A percentile compares a stretch with the other conserved stretches of the same genome.
phyloP scores from a whole-genome alignment of 306 rosid species.

The Inga laurina region DNA sequence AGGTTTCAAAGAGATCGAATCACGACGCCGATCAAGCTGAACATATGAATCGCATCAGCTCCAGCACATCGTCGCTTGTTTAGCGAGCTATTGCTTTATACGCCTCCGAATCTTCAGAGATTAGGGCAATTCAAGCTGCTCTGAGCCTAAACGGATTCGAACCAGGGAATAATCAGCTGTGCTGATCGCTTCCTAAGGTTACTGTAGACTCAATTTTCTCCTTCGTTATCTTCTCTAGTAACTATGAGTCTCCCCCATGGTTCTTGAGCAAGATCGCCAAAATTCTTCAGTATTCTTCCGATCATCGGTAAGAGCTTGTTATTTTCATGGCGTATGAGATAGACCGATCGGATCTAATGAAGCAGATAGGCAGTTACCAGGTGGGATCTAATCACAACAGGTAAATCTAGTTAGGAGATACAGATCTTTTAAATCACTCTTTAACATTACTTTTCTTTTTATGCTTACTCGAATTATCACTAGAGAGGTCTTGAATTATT shows the following conservation, averaged over 20 bases:
- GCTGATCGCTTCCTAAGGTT: neutral
- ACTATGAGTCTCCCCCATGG: neutral
- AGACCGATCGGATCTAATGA: neutral
- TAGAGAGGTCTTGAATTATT: neutral
- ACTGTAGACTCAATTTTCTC: neutral
- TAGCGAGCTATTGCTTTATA: neutral
- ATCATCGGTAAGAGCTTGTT: neutral
- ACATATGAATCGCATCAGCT: neutral
- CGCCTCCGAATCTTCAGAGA: neutral
- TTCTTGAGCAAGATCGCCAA: neutral
- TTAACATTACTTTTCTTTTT: neutral
- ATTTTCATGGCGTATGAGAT: neutral
- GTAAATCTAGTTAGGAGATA: neutral
- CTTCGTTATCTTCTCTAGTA: neutral
- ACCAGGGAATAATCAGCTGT: neutral
- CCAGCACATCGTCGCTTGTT: neutral
- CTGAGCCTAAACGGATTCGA: neutral
- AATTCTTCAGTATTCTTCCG: neutral
- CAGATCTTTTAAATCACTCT: neutral
- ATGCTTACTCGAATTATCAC: neutral
- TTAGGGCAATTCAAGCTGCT: neutral
- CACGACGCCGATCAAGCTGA: neutral
- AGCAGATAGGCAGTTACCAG: neutral
- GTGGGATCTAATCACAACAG: neutral
- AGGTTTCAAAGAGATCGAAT: neutral